Evolutionary conservation across 305 asterid genomes (phyloP).

Genomic region (Petunia hybrid): DNA sequence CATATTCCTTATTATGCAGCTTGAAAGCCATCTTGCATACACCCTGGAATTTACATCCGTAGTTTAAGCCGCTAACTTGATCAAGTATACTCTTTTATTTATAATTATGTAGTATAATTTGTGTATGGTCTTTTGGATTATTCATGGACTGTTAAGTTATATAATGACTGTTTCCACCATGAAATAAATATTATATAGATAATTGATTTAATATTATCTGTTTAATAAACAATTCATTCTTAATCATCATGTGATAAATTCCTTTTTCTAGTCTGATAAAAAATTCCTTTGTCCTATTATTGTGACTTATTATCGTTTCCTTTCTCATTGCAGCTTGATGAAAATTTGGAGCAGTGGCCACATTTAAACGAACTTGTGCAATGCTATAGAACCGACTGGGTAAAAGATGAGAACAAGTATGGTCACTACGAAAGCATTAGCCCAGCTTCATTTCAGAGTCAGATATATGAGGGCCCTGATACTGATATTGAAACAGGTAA

Average conservation of each 20-base stretch:
- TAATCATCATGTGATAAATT: constrained; percentile 3
- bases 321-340: constrained; percentile 66
- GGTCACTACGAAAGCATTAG: constrained; percentile 92
- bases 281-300: not conserved
- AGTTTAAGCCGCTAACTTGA: constrained; percentile 16
- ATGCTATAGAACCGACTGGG: constrained; percentile 93
- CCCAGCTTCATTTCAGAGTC: constrained; percentile 72
- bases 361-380: constrained; percentile 97
- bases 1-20: constrained; percentile 23
- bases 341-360: constrained; percentile 98
- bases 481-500: constrained; percentile 95
- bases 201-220: not conserved
- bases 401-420: constrained; percentile 88
- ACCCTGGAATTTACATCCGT: constrained; percentile 15
- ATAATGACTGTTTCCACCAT: constrained; percentile 10
- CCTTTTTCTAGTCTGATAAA: not conserved
- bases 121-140: constrained; percentile 13
- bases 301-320: constrained; percentile 8
- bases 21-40: constrained; percentile 5
- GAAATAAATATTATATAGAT: constrained; percentile 1
- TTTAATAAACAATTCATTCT: not conserved
- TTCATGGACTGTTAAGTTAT: constrained; percentile 1
- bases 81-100: not conserved
- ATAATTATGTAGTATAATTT: not conserved
- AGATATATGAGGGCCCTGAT: constrained; percentile 95